Percentiles rank a stretch among this genome's conserved stretches.
phyloP scores from a whole-genome alignment of 768 basidiomycete species.

The Boletus vinaceobasis region DNA sequence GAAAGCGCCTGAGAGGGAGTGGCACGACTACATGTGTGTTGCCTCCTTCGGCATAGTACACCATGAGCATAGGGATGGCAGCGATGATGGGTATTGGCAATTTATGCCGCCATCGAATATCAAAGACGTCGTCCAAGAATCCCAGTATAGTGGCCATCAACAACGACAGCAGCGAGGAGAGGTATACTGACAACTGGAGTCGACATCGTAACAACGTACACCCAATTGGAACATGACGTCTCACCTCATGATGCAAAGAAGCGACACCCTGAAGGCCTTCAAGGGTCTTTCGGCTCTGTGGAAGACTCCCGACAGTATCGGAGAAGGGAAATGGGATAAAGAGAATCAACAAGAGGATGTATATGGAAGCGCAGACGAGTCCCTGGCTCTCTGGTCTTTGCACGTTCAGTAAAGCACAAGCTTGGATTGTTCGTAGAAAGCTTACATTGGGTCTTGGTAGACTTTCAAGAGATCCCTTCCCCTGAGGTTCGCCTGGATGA shows the following conservation, averaged over 20 bases:
- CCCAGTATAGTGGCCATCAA: conserved; percentile 92
- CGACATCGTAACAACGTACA: background rate
- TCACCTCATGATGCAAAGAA: conserved; percentile 71
- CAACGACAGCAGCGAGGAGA: conserved; percentile 89
- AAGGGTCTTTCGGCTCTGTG: conserved; percentile 38
- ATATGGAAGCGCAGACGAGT: conserved; percentile 84
- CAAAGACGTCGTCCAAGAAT: conserved; percentile 96
- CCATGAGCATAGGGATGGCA: conserved; percentile 90
- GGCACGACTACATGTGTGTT: conserved; percentile 94
- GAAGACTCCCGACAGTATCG: conserved; percentile 52
- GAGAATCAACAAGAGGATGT: conserved; percentile 80
- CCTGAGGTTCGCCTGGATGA: conserved; percentile 76
- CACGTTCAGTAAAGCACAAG: background rate
- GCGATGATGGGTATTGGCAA: conserved; percentile 96
- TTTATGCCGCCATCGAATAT: conserved; percentile 98
- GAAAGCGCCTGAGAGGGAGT: conserved; percentile 65
- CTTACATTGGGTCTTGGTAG: conserved; percentile 69
- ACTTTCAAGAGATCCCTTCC: conserved; percentile 87
- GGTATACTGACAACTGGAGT: conserved; percentile 78
- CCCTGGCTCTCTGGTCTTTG: conserved; percentile 90
- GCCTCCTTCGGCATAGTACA: conserved; percentile 93
- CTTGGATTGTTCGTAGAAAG: background rate
- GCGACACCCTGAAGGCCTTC: conserved; percentile 49
- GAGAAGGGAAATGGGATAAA: conserved; percentile 98
- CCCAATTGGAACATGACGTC: conserved; percentile 16